These are phyloP conservation scores for Fonticula alba DNA, from an alignment of 78 protist genomes.

Conservation along the genomic window DNA sequence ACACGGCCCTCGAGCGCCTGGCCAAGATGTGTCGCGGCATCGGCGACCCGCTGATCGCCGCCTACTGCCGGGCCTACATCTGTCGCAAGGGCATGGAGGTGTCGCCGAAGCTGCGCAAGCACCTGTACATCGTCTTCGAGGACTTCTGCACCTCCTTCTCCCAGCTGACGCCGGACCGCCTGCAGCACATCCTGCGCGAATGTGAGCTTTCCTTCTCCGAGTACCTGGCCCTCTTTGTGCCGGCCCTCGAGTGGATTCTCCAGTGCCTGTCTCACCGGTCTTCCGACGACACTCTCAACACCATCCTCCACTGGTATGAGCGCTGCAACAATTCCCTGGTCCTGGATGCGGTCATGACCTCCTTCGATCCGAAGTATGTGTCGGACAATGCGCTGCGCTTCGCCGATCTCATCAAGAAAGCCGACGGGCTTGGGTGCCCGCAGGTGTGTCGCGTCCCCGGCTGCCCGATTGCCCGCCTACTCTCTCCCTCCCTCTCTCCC, in stretches of 20 bases:
- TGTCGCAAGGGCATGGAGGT: conserved; percentile 23
- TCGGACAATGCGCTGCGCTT: conserved; percentile 20
- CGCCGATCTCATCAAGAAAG: conserved; percentile 24
- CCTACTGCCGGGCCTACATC: conserved; percentile 50
- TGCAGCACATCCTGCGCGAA: neutral
- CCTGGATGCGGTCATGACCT: conserved; percentile 28
- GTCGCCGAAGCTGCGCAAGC: conserved; percentile 10
- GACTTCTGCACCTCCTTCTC: neutral
- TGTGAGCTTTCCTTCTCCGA: conserved; percentile 13
- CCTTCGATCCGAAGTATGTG: conserved; percentile 36
- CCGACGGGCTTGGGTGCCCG: conserved; percentile 30
- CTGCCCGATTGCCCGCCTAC: too few species aligned
- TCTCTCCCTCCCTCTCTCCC: too few species aligned
- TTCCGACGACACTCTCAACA: neutral
- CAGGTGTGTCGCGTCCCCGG: conserved; percentile 14
- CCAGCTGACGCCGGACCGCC: neutral
- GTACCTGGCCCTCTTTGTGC: conserved; percentile 36
- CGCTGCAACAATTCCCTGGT: conserved; percentile 19
- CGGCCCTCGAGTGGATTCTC: conserved; percentile 53
- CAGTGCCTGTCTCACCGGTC: conserved; percentile 23
- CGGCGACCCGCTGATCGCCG: conserved; percentile 65
- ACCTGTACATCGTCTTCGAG: neutral
- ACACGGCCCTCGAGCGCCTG: neutral
- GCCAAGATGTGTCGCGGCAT: conserved; percentile 19
- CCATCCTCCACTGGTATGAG: conserved; percentile 3